Base-by-base conservation (phyloP, 805 yeast genomes). In the Kuraishia capsulata region DNA sequence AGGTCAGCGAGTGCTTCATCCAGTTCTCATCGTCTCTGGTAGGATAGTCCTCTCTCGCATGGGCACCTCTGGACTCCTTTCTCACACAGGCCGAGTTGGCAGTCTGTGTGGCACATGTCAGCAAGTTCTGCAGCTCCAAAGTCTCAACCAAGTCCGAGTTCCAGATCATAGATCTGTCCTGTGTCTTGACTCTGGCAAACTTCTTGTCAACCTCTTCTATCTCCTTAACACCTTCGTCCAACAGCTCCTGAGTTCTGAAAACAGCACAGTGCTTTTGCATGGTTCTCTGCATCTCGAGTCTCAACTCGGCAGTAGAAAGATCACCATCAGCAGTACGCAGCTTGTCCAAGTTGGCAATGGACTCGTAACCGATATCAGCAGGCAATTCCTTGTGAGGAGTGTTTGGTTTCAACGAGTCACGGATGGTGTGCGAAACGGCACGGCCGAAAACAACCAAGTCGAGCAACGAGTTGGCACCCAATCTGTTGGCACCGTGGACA, bases 151-250 rank as follows among this genome's bases (percentile, higher is more conserved):
- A 71, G 62, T 90, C 98, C 37, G 95, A 81, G 75, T 90, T 90
- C 98, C 98, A 90, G 58, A 90, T 89, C 97, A 92, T 87, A 13
- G 96, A 87, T 69, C 96, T 80, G 64, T 90, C 98, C 47, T 89
- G 76, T 46, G 95, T 87, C 59, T 84, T 83, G 47, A 90, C 80
- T 54, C 85, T 78, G 32, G 62, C 64, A 56, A 86, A 82, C 26
- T 81, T 63, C 51, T 73, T 67, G 65, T 89, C 97, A 48, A 90
- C 85, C 41, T 63, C 75, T 44, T 67, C 67, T 56, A 90, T 86
- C 52, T 80, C 78, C 52, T 62, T 65, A 36, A 90, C 96, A 79
- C 98, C 96, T 49, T 78, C 83, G 59, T 88, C 96, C 60, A 90
- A 73, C 37, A 94, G 78, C 45, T 77, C 86, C 70, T 92, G 96